Evolutionary conservation across 2,329 filamentous ascomycete species (phyloP).

Genomic region (Aciculosporium take): DNA sequence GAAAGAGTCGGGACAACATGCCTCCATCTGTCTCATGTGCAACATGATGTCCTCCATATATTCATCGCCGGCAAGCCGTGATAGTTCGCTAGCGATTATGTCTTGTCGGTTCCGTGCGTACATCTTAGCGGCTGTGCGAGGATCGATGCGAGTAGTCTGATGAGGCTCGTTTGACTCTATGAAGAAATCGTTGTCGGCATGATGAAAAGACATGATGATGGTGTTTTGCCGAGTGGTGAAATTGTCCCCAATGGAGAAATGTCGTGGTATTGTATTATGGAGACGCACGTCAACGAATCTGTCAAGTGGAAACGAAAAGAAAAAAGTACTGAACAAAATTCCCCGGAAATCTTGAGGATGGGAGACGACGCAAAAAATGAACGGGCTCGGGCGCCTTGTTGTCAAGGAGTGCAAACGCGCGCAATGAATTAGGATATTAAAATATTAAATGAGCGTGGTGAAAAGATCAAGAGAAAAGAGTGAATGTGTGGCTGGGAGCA

Average conservation of each 20-base stretch:
- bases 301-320: too few species aligned
- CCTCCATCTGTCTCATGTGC: slow-evolving; percentile 94
- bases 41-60: slow-evolving; percentile 89
- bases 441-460: slow-evolving; percentile 44
- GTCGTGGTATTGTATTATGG: slow-evolving; percentile 16
- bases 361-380: slow-evolving; percentile 29
- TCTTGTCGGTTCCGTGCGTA: slow-evolving; percentile 74
- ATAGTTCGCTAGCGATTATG: slow-evolving; percentile 78
- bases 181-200: slow-evolving; percentile 35
- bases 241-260: slow-evolving; percentile 1
- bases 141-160: slow-evolving; percentile 43
- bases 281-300: slow-evolving; percentile 4
- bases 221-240: not conserved
- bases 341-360: slow-evolving; percentile 37
- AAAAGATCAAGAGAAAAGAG: slow-evolving; percentile 38
- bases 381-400: slow-evolving; percentile 10
- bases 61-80: slow-evolving; percentile 69
- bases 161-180: slow-evolving; percentile 39
- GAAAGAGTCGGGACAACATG: slow-evolving; percentile 19
- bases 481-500: slow-evolving; percentile 39
- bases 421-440: slow-evolving; percentile 36
- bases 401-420: slow-evolving; percentile 25
- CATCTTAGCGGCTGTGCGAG: slow-evolving; percentile 63
- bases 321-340: slow-evolving; percentile 34
- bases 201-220: slow-evolving; percentile 34